phyloP scores from a whole-genome alignment of 108 stramenopile species.

The Cyclotella cryptica region DNA sequence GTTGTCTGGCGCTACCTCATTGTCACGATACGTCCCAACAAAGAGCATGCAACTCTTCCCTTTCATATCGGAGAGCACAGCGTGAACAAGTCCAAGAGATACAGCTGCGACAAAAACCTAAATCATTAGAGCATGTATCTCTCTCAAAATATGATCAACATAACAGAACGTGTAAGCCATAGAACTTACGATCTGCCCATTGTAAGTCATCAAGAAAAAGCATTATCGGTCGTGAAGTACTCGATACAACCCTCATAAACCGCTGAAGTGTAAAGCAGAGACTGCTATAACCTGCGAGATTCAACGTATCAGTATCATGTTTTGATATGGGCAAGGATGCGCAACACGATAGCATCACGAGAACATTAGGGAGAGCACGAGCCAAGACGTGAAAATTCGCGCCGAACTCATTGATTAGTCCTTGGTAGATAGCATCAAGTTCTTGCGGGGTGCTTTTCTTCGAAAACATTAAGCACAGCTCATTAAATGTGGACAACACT shows the following conservation, averaged over 20 bases:
- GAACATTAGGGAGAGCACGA: constrained; percentile 37
- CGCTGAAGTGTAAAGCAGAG: constrained; percentile 41
- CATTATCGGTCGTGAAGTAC: constrained; percentile 34
- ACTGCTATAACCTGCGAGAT: constrained; percentile 19
- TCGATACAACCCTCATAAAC: constrained; percentile 41
- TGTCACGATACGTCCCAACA: constrained; percentile 45
- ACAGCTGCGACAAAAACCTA: background rate
- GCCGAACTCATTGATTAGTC: constrained; percentile 33
- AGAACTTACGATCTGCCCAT: constrained; percentile 32
- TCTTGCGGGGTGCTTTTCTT: constrained; percentile 10
- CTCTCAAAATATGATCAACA: too few relatives aligned
- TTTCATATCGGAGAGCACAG: constrained; percentile 28
- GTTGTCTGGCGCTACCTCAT: constrained; percentile 43
- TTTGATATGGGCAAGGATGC: background rate
- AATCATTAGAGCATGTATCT: too few relatives aligned
- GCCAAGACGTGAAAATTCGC: constrained; percentile 28
- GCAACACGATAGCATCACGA: background rate
- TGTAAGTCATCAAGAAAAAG: constrained; percentile 47
- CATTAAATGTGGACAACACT: constrained; percentile 40
- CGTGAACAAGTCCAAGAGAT: constrained; percentile 28
- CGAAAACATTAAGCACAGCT: constrained; percentile 26
- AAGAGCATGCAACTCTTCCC: constrained; percentile 26
- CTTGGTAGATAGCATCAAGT: constrained; percentile 1
- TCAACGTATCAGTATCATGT: background rate
- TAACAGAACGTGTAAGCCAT: too few relatives aligned